Conservation (phyloP, 345 rosid genomes). For the rapeseed (Brassica napus) region DNA sequence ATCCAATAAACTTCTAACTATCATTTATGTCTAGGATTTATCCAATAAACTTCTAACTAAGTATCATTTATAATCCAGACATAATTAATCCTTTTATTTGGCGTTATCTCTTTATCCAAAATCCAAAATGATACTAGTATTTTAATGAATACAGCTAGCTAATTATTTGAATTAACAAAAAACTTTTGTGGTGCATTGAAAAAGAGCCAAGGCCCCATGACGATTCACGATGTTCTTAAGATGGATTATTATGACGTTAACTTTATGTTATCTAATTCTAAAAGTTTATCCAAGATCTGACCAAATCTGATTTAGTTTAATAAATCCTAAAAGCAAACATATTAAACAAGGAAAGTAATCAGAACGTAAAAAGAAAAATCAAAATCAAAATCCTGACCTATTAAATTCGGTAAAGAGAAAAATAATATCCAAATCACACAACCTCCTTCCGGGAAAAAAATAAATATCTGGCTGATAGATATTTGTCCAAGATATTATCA, state of each 20-base stretch:
- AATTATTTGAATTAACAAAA: background rate
- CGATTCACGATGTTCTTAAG: background rate
- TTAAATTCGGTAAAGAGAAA: background rate
- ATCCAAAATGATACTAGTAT: background rate
- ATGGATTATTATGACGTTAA: background rate
- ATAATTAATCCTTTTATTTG: background rate
- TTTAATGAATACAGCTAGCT: too few species aligned
- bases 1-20: background rate
- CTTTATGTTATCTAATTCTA: background rate
- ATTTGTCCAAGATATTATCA: constrained; percentile 49
- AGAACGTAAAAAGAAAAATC: background rate
- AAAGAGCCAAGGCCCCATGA: background rate
- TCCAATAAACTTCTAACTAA: background rate
- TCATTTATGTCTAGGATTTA: background rate
- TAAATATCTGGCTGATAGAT: constrained; percentile 51
- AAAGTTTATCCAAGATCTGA: constrained; percentile 2
- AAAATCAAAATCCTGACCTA: background rate
- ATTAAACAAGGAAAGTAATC: background rate
- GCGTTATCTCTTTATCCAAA: background rate
- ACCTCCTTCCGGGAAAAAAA: constrained; percentile 13
- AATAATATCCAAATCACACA: background rate
- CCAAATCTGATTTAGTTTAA: background rate
- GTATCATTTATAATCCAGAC: background rate
- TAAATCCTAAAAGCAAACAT: background rate
- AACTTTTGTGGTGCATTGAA: background rate